Percentiles rank a stretch among this genome's conserved stretches.
Evolutionary conservation across 768 basidiomycete species (phyloP).

Genomic region (Rhodosporidiobolus sp.): DNA sequence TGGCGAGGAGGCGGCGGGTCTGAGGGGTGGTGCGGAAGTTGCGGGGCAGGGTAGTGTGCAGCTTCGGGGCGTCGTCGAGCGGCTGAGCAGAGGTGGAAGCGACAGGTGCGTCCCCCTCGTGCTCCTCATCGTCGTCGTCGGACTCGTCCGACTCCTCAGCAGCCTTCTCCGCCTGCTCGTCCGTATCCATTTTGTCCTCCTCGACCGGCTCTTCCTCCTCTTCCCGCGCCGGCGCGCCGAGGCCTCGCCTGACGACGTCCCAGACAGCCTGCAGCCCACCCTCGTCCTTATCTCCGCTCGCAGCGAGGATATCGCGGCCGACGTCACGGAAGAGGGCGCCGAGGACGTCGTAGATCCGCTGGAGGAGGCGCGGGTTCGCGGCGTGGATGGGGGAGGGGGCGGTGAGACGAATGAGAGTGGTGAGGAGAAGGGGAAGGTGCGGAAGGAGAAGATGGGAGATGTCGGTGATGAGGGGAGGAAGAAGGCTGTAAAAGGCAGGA

Average conservation of each 20-base stretch:
- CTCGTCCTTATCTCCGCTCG: not conserved
- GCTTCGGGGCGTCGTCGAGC: not conserved
- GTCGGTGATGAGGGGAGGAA: constrained; percentile 39
- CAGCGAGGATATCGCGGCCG: constrained; percentile 23
- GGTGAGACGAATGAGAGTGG: constrained; percentile 38
- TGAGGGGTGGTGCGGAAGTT: constrained; percentile 38
- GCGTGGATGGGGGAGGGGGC: constrained; percentile 33
- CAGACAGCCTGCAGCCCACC: constrained; percentile 21
- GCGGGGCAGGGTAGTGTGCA: constrained; percentile 5
- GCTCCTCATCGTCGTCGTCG: constrained; percentile 22
- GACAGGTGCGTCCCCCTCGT: constrained; percentile 14
- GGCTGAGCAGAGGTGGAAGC: constrained; percentile 33
- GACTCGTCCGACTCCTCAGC: not conserved
- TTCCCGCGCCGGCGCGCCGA: constrained; percentile 23
- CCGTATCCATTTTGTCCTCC: not conserved
- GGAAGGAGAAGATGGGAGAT: constrained; percentile 31
- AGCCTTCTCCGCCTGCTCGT: not conserved
- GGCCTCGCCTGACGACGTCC: constrained; percentile 33
- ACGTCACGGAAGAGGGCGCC: constrained; percentile 37
- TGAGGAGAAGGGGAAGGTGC: constrained; percentile 28
- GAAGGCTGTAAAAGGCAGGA: constrained; percentile 15
- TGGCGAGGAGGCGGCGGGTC: constrained; percentile 36
- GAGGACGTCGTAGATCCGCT: constrained; percentile 39
- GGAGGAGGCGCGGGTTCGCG: constrained; percentile 38
- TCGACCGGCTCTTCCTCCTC: constrained; percentile 1